Percentiles rank a stretch among this genome's conserved stretches.
These are phyloP conservation scores for Rutstroemia sp. DNA, from an alignment of 2,329 filamentous ascomycete species.

Conservation along the genomic window DNA sequence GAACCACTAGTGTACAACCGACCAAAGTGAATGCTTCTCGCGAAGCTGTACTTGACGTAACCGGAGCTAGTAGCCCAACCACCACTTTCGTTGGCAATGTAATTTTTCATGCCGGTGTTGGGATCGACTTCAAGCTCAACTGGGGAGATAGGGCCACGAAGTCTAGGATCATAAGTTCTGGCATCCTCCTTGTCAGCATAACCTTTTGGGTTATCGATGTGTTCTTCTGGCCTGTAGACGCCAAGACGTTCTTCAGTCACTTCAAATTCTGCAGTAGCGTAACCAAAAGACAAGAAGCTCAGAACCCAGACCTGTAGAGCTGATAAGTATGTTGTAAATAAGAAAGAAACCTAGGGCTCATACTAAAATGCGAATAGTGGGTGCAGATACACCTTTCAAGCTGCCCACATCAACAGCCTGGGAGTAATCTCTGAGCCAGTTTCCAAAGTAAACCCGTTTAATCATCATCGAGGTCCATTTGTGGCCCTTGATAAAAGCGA, in stretches of 20 bases:
- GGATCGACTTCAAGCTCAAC: constrained; percentile 67
- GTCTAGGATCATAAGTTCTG: constrained; percentile 68
- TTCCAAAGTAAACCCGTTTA: constrained; percentile 75
- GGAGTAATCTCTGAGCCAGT: constrained; percentile 79
- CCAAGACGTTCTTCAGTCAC: constrained; percentile 74
- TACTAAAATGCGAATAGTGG: constrained; percentile 68
- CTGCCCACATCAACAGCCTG: constrained; percentile 77
- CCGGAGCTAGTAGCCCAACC: constrained; percentile 85
- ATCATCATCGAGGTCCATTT: constrained; percentile 79
- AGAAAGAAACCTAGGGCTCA: constrained; percentile 4
- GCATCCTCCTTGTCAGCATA: constrained; percentile 87
- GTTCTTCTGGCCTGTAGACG: constrained; percentile 70
- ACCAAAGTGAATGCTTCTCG: constrained; percentile 69
- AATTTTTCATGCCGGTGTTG: constrained; percentile 96
- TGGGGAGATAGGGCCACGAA: constrained; percentile 70
- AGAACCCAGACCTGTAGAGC: constrained; percentile 60
- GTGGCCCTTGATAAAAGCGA: constrained; percentile 71
- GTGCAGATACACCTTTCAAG: constrained; percentile 69
- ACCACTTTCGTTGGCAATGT: constrained; percentile 86
- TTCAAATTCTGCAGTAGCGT: constrained; percentile 80
- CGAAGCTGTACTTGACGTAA: constrained; percentile 71
- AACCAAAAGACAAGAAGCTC: constrained; percentile 74
- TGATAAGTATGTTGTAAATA: no score
- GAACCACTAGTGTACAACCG: constrained; percentile 64
- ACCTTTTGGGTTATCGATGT: constrained; percentile 68